These are phyloP conservation scores for Kwoniella pini DNA, from an alignment of 768 basidiomycete species.

Conservation along the genomic window DNA sequence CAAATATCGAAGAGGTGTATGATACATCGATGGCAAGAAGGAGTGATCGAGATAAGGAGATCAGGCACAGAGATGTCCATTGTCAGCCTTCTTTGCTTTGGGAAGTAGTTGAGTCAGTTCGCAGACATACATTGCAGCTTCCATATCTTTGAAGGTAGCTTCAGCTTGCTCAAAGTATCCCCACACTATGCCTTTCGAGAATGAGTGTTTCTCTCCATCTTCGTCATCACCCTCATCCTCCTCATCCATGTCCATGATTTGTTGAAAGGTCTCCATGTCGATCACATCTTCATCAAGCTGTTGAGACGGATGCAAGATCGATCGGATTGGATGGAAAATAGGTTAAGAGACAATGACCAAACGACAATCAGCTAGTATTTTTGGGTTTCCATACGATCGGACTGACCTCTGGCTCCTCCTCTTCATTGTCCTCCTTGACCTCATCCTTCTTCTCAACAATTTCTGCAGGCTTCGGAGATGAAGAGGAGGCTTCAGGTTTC, in stretches of 20 bases:
- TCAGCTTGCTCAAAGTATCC: conserved; percentile 81
- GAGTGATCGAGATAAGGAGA: no score
- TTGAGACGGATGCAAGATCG: background rate
- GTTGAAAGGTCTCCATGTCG: conserved; percentile 76
- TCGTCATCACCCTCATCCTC: conserved; percentile 49
- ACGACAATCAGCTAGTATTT: background rate
- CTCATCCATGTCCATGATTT: conserved; percentile 80
- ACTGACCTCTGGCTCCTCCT: conserved; percentile 14
- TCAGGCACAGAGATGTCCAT: no score
- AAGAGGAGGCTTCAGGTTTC: conserved; percentile 2
- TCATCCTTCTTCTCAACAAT: conserved; percentile 1
- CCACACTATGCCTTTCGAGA: conserved; percentile 73
- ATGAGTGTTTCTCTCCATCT: conserved; percentile 74
- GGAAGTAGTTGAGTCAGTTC: no score
- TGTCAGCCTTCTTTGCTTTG: no score
- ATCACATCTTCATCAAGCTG: conserved; percentile 55
- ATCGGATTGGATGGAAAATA: background rate
- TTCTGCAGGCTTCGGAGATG: background rate
- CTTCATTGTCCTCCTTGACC: background rate
- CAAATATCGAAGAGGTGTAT: background rate
- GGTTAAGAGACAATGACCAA: background rate
- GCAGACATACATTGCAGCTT: conserved; percentile 70
- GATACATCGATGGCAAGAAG: background rate
- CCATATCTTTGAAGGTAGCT: conserved; percentile 75
- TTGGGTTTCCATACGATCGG: background rate